A percentile compares a stretch with the other conserved stretches of the same genome.
Evolutionary conservation across 495 filamentous ascomycete species (phyloP).

Genomic region (Bacidia rubella): DNA sequence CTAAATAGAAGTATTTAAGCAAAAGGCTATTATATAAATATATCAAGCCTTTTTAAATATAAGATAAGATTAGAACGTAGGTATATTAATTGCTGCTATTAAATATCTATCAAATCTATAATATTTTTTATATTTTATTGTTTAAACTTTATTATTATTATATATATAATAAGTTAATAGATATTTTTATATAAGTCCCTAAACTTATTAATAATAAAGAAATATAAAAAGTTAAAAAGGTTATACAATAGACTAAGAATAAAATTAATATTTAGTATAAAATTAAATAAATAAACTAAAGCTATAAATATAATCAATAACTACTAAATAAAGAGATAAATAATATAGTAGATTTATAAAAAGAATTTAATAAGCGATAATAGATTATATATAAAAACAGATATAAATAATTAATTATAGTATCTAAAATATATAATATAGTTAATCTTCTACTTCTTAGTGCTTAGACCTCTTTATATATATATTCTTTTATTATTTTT

Average conservation of each 20-base stretch:
- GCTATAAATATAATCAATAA: neutral
- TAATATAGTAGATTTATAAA: neutral
- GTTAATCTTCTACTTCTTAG: slow-evolving; percentile 6
- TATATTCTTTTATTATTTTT: slow-evolving; percentile 1
- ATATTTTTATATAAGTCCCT: neutral
- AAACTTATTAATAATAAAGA: neutral
- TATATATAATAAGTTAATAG: neutral
- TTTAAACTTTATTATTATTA: too few species aligned
- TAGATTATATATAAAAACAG: neutral
- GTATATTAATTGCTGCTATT: too few species aligned
- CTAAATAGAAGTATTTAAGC: too few species aligned
- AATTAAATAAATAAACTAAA: neutral
- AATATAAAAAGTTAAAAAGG: neutral
- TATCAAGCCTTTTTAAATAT: too few species aligned
- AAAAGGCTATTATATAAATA: neutral
- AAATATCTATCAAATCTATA: too few species aligned
- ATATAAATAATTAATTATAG: neutral
- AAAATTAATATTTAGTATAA: neutral
- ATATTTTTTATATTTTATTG: too few species aligned
- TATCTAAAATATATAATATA: slow-evolving; percentile 1
- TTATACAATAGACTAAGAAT: neutral
- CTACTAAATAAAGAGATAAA: neutral
- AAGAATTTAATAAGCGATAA: neutral
- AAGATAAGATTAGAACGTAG: too few species aligned
- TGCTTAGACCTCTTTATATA: slow-evolving; percentile 4